phyloP scores from a whole-genome alignment of 2,329 filamentous ascomycete genomes.

The Tolypocladium ovalisporum region DNA sequence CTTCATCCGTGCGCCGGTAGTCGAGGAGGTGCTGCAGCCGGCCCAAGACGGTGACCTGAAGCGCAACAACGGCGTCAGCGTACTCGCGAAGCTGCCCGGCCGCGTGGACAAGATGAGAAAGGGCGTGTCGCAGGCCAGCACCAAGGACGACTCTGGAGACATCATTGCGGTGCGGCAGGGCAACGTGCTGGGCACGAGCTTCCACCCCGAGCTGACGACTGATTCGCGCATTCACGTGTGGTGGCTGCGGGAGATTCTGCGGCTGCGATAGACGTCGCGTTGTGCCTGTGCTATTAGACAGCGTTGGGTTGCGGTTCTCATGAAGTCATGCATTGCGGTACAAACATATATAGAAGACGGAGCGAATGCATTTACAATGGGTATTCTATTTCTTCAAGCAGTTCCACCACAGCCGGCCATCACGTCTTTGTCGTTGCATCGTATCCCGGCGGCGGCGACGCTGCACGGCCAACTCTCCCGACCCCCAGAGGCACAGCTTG shows the following conservation, averaged over 20 bases:
- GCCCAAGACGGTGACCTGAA: slow-evolving; percentile 9
- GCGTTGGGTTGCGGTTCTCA: not conserved
- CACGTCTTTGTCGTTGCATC: not conserved
- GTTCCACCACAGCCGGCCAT: not conserved
- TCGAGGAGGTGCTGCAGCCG: slow-evolving; percentile 62
- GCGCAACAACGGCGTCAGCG: slow-evolving; percentile 25
- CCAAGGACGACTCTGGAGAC: slow-evolving; percentile 46
- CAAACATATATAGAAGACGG: not conserved
- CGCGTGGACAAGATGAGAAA: slow-evolving; percentile 25
- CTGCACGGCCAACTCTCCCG: not conserved
- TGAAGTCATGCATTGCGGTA: not conserved
- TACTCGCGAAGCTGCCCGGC: slow-evolving; percentile 39
- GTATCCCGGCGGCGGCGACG: not conserved
- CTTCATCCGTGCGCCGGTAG: slow-evolving; percentile 90
- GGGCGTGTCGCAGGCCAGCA: slow-evolving; percentile 24
- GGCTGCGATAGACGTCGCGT: slow-evolving; percentile 7
- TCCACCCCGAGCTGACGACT: slow-evolving; percentile 85
- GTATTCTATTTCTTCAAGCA: not conserved
- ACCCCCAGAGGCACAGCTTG: not conserved
- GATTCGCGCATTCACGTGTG: slow-evolving; percentile 84
- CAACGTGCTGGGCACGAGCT: slow-evolving; percentile 89
- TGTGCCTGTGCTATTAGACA: not conserved
- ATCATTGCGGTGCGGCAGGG: slow-evolving; percentile 85
- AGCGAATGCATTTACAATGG: not conserved
- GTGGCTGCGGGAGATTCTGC: slow-evolving; percentile 68